Base-by-base conservation (phyloP, 352 stramenopile genomes). In the Aphanomyces cochlioides region DNA sequence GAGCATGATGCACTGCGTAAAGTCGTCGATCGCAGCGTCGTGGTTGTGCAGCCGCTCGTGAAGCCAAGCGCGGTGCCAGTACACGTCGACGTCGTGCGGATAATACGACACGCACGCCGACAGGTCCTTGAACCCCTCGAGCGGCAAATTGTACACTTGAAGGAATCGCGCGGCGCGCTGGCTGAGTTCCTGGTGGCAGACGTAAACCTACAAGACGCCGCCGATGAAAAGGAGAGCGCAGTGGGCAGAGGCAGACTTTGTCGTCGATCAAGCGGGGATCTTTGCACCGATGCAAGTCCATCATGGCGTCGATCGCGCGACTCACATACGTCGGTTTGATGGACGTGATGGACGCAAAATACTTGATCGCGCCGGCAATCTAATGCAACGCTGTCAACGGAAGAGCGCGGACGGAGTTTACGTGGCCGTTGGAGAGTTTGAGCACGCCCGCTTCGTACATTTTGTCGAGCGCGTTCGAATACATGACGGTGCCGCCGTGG, bases 251-350 rank as follows among this genome's bases (percentile, higher is more conserved):
- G 28, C 28, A 79, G 2, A 85, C 64, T 64, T 86, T 87, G 59
- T 86, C 80, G 39, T 87, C 81, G 61, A 82, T 75, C 7, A 75
- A 71, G 0, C 86, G 77, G 37, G 79, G 64, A 47, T 89, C 81
- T n/a, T 83, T 83, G 72, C 79, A 87, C 36, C 82, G 83, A 50
- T 83, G 75, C 3, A 89, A 74, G 56, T 89, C 82, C 7, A 84
- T 60, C 21, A 79, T 86, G 0, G 78, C 78, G 63, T 86, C 81
- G 63, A 86, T 89, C 0, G 79, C 79, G 0, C 76, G 78, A 17
- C 78, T 74, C 12, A 86, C 63, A 38, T 89, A 89, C 1, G 58
- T 63, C 56, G 84, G 77, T 37, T 89, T 78, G 36, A 87, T 79
- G 28, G 80, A 84, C 3, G 86, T 50, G 7, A 87, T 79, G 0